Base-by-base conservation (phyloP, 2,329 filamentous ascomycete genomes). In the Colletotrichum aenigma region DNA sequence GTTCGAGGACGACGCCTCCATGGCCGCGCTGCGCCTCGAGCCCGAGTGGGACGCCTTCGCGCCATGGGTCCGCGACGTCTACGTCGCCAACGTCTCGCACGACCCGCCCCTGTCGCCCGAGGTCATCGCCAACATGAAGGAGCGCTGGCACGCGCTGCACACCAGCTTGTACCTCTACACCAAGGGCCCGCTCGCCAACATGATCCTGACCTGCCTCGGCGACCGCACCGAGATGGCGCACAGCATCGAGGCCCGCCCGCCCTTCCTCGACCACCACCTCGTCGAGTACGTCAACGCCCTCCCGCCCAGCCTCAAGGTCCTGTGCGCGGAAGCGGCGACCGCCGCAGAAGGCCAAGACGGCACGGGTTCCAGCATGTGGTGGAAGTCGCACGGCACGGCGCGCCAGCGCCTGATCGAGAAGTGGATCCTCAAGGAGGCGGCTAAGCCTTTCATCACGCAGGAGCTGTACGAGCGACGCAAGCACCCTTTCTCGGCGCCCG, bases 391-490 rank as follows among this genome's bases (percentile, higher is more conserved):
- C n/a, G 48, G 74, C 48, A 16, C 58, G 8, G 65, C 61, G 7
- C 60, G 78, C 16, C 77, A 78, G 13, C 75, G 77, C 2, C 82
- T 88, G 55, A 79, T 79, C 2, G 88, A 90, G 80, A 90, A 91
- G 76, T 88, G 86, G 84, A 86, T 90, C 32, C 83, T 91, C 2
- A 85, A 87, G 4, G 86, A 91, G 77, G 89, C 74, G 7, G 74
- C 48, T 18, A 74, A 71, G 71, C 74, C 74, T 6, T 76, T 74
- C 28, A 85, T 91, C 71, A 89, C 88, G 0, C 81, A 87, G 16
- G 89, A 91, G 80, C 79, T 90, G 6, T 91, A 90, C 79, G 80
- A 83, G 34, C 82, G 87, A 12, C 86, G 82, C 76, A 91, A 91
- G 79, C 84, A 88, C n/a, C 84, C 87, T 0, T 91, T 87, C 77